Conservation (phyloP, 257 asterid species). For the Gentiana macrophylla region DNA sequence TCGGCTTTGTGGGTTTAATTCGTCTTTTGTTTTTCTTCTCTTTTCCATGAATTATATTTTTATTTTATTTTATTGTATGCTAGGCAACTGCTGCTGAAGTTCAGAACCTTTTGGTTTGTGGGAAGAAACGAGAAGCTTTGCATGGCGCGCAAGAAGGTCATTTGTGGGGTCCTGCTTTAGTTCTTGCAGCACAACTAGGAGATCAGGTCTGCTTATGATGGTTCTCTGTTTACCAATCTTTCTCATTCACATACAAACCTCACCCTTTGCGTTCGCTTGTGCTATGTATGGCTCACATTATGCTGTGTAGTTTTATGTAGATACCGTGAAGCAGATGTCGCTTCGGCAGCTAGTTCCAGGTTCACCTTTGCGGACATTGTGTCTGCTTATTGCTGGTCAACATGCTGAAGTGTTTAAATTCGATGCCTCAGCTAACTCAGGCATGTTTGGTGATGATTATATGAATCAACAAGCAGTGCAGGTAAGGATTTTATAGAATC, state of each 20-base stretch:
- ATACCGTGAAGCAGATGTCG: conserved; percentile 93
- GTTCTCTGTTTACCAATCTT: background rate
- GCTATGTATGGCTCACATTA: conserved; percentile 2
- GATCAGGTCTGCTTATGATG: conserved; percentile 43
- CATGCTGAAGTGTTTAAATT: conserved; percentile 82
- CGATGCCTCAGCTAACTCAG: conserved; percentile 31
- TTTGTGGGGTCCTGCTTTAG: conserved; percentile 97
- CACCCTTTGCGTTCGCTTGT: conserved; percentile 3
- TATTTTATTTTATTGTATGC: conserved; percentile 14
- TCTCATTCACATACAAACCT: background rate
- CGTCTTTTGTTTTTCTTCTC: background rate
- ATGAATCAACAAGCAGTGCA: conserved; percentile 55
- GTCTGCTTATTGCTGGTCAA: conserved; percentile 87
- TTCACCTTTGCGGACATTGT: conserved; percentile 91
- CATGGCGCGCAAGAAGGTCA: conserved; percentile 93
- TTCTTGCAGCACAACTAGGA: conserved; percentile 96
- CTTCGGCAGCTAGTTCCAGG: conserved; percentile 78
- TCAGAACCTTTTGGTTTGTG: conserved; percentile 86
- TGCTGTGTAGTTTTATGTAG: conserved; percentile 74
- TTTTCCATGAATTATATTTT: background rate
- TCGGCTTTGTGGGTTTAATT: background rate
- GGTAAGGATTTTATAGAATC: conserved; percentile 33
- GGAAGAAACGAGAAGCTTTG: conserved; percentile 88
- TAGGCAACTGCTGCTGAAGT: conserved; percentile 82
- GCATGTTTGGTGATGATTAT: conserved; percentile 36